Percentiles rank a stretch among this genome's conserved stretches.
Conservation (phyloP, 163 green algal genomes). For the Volvox carteri region DNA sequence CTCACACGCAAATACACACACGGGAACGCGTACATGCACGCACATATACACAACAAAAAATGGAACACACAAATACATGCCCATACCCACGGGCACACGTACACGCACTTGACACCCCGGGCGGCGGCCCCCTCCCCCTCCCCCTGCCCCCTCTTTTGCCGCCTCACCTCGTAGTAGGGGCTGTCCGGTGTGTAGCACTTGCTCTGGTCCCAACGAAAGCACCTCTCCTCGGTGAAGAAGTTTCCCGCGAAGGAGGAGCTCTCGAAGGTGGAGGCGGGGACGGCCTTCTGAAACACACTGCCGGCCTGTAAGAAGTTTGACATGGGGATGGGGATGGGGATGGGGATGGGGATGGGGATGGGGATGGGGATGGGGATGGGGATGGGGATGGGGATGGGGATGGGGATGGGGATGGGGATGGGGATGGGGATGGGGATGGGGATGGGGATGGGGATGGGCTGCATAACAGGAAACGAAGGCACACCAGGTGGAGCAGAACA, state of each 20-base stretch:
- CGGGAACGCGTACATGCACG: neutral
- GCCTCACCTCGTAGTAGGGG: slow-evolving; percentile 49
- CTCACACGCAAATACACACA: too few species aligned
- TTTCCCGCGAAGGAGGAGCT: slow-evolving; percentile 31
- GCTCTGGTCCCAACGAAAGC: slow-evolving; percentile 44
- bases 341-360: neutral
- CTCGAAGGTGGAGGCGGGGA: slow-evolving; percentile 52
- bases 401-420: neutral
- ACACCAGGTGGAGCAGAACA: neutral
- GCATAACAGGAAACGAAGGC: too few species aligned
- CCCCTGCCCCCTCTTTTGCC: too few species aligned
- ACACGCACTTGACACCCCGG: neutral
- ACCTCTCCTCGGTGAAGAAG: slow-evolving; percentile 37
- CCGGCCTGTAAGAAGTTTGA: slow-evolving; percentile 16
- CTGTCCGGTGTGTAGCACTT: slow-evolving; percentile 28
- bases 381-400: neutral
- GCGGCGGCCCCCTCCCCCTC: neutral
- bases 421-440: too few species aligned
- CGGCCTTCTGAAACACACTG: slow-evolving; percentile 36
- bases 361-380: neutral
- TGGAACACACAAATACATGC: neutral
- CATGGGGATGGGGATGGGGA: neutral
- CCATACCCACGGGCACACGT: neutral
- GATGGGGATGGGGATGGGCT: too few species aligned
- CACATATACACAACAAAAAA: neutral